Conservation (phyloP, 2,329 filamentous ascomycete species). For the Ascocoryne sarcoides region DNA sequence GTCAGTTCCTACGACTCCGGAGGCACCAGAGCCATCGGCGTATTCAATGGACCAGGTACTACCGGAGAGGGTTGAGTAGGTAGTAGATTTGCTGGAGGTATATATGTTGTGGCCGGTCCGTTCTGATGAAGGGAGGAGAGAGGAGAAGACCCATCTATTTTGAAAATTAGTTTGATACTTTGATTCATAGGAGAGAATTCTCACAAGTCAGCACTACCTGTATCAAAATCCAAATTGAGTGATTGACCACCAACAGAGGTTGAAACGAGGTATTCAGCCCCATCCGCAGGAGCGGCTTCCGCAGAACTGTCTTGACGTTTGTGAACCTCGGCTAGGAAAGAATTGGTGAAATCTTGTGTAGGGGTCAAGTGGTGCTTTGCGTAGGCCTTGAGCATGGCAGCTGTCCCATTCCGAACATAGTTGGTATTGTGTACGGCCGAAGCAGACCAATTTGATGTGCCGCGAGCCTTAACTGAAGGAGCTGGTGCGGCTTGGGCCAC, state of each 20-base stretch:
- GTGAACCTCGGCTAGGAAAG: constrained; percentile 15
- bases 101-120: constrained; percentile 17
- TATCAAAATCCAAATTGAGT: constrained; percentile 27
- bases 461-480: neutral
- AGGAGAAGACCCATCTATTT: constrained; percentile 27
- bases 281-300: constrained; percentile 13
- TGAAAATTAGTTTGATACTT: neutral
- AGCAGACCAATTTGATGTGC: constrained; percentile 16
- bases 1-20: constrained; percentile 26
- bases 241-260: constrained; percentile 23
- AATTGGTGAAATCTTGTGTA: constrained; percentile 17
- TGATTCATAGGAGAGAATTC: constrained; percentile 4
- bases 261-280: constrained; percentile 23
- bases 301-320: constrained; percentile 27
- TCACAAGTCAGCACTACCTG: constrained; percentile 27
- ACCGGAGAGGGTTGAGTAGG: constrained; percentile 19
- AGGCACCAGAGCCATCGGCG: constrained; percentile 30
- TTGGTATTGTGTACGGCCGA: constrained; percentile 23
- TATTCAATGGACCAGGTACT: constrained; percentile 27
- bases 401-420: constrained; percentile 25
- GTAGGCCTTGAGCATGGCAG: constrained; percentile 26
- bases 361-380: constrained; percentile 25
- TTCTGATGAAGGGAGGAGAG: constrained; percentile 11
- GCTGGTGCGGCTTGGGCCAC: constrained; percentile 18
- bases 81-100: constrained; percentile 18